Base-by-base conservation (phyloP, 257 asterid species). In the Gynochthodes officinalis region DNA sequence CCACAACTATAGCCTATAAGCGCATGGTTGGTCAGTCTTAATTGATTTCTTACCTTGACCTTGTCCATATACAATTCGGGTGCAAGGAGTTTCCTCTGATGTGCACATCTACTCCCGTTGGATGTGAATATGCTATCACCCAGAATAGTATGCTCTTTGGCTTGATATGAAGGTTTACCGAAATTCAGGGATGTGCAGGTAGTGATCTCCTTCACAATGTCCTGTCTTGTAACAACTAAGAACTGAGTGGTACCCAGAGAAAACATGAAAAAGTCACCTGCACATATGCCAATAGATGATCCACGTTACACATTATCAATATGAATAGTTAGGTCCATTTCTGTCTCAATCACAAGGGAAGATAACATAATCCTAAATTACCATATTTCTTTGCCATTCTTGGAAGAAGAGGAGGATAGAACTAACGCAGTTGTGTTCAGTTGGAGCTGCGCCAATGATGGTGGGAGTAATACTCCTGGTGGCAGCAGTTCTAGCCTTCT, bases 11-110 rank as follows among this genome's bases (percentile, higher is more conserved):
- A n/a, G n/a, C n/a, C n/a, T n/a, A n/a, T n/a, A n/a, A n/a, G n/a
- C n/a, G n/a, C n/a, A n/a, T n/a, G n/a, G n/a, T n/a, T n/a, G n/a
- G n/a, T n/a, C n/a, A n/a, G n/a, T n/a, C n/a, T n/a, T n/a, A n/a
- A n/a, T n/a, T 57, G 9, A 57, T 57, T 23, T 16, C 5, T 28
- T 74, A 83, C 87, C 87, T 83, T 83, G 10, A 83, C 87, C 48
- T 77, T 83, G 27, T 80, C 85, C 83, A 75, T 64, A 85, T 77
- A 77, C 33, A 83, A 73, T 55, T 83, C 82, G 7, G 87, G 87
- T 3, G 87, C 87, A 27, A 83, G 33, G 30, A 83, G 75, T 73
- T 83, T 83, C 58, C 85, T 78, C 54, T 83, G 87, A 67, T 73
- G 81, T 25, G 71, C 74, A 85, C 87, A 83, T 7, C 48, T 37